Evolutionary conservation across 345 rosid species (phyloP), one percentile per base, ranked within the genome.

Genomic region (Syzygium aromaticum): DNA sequence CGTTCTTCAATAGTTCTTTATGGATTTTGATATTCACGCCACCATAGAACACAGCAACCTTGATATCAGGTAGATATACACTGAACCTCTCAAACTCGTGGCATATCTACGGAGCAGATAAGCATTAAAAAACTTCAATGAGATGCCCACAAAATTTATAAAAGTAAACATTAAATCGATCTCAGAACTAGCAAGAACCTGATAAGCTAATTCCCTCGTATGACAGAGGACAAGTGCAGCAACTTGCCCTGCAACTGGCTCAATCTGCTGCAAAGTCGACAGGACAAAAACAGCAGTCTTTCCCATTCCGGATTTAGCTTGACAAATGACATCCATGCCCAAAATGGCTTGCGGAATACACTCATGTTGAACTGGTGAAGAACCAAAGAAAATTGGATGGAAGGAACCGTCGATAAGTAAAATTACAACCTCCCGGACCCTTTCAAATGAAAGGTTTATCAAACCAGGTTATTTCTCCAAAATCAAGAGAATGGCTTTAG

Each of bases 281-380:
- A 98, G 93, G 73, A 98, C 98, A 91, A 98, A 98, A 54, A 96
- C 99, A 56, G 99, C 99, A 85, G 99, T 98, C 93, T 98, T 96
- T 4, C 99, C 99, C 99, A 98, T 98, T 51, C 99, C 99, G 77
- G 99, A 98, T 89, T 98, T 98, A 21, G 99, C 99, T 96, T 98
- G 99, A 89, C 99, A 98, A 88, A 98, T 95, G 90, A 98, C 99
- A 87, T 98, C 98, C 99, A 96, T 96, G 28, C 99, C 99, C 92
- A 98, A 85, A 54, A 96, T 96, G 85, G 99, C 99, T 96, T 98
- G 99, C 51, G 99, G 99, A 86, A 98, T 98, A 88, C 99, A 98
- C 87, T 98, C 98, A 53, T 98, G 99, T 98, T 98, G 99, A 90
- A 98, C 99, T 96, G 95, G 89, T 91, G 96, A 92, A 73, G 80